Percentiles rank a stretch among this genome's conserved stretches.
phyloP scores from a whole-genome alignment of 345 rosid genomes.

The Excoecaria cochinchinensis region DNA sequence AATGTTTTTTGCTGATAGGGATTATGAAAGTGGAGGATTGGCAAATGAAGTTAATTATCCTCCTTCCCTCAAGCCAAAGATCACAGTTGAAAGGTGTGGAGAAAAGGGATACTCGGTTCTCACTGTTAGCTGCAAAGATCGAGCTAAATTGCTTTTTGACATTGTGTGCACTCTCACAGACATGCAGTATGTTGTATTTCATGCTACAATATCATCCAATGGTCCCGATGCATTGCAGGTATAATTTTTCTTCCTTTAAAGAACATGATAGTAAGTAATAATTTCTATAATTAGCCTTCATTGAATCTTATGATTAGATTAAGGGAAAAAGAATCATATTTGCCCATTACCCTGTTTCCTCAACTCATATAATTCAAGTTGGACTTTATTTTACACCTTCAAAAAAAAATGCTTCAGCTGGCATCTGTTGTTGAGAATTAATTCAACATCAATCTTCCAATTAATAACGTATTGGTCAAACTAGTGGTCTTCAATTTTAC shows the following conservation, averaged over 20 bases:
- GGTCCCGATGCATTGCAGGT: conserved; percentile 85
- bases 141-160: conserved; percentile 87
- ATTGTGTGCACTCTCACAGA: conserved; percentile 96
- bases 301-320: too few relatives aligned
- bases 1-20: conserved; percentile 93
- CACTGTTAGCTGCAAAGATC: conserved; percentile 69
- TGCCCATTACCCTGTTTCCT: not conserved
- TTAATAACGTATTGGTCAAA: too few relatives aligned
- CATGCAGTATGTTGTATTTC: conserved; percentile 94
- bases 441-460: too few relatives aligned
- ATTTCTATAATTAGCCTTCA: too few relatives aligned
- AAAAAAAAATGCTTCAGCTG: not conserved
- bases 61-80: conserved; percentile 44
- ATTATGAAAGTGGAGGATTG: conserved; percentile 60
- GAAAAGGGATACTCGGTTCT: conserved; percentile 88
- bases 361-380: too few relatives aligned
- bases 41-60: conserved; percentile 41
- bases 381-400: too few relatives aligned
- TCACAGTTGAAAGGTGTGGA: conserved; percentile 63
- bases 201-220: conserved; percentile 68
- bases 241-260: not conserved
- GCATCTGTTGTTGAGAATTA: too few relatives aligned
- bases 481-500: too few relatives aligned
- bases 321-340: not conserved
- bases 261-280: not conserved